Base-by-base conservation (phyloP, 352 stramenopile species). In the Sclerospora graminicola region DNA sequence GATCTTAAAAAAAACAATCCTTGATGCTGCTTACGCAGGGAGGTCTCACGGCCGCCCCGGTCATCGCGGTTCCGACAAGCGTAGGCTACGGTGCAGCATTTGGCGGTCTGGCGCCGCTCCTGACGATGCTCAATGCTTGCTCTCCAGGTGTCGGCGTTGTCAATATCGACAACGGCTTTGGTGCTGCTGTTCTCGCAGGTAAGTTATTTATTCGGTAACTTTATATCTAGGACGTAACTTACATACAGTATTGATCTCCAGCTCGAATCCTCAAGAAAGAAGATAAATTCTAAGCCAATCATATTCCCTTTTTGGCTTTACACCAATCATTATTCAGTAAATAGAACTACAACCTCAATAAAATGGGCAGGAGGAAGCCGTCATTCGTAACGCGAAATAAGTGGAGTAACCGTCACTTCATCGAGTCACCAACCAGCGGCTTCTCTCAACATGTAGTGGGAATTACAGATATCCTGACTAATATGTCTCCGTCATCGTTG, bases 111-210 rank as follows among this genome's bases (percentile, higher is more conserved):
- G 94, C 89, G 39, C 94, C 95, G 0, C 66, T 99, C 34, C 64
- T 98, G 13, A 98, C 95, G 8, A 98, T 98, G 94, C 70, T 99
- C 24, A 99, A 98, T 62, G 92, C 84, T 14, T 98, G 95, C 58
- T 95, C 90, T 31, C 95, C 95, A 10, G 95, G 95, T n/a, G 93
- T 98, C 2, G 89, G 86, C n/a, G 93, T 98, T 28, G 91, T 98
- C n/a, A 99, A 98, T 62, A 98, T 99, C 49, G 95, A 99, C 66
- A 98, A 98, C 57, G 95, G 95, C 26, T 98, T 99, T 67, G 95
- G 95, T 5, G 95, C 89, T 4, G 95, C 95, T 7, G 90, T 96
- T 0, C 81, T 97, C 19, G 95, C 93, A 64, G 73, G 80, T 91
- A 54, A 47, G 33, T 18, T 29, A 5, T 9, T 35, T n/a, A 18